A percentile compares a stretch with the other conserved stretches of the same genome.
These are phyloP conservation scores for Stachybotrys echinatus DNA, from an alignment of 2,329 filamentous ascomycete genomes.

Conservation along the genomic window DNA sequence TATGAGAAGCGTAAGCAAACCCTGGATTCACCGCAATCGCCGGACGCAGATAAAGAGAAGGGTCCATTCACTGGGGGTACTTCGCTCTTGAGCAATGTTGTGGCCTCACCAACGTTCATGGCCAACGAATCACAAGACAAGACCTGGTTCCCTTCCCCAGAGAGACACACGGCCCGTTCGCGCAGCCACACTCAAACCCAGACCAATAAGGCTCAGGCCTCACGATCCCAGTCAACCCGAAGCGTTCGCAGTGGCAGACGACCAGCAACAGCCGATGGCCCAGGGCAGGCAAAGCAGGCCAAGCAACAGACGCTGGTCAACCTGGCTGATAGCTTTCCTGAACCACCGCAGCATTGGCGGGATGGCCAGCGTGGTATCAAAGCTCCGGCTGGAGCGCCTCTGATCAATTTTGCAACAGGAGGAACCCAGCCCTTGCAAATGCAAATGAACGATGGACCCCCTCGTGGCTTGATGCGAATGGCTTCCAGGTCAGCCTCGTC, in stretches of 20 bases:
- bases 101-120: constrained; percentile 16
- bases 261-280: constrained; percentile 18
- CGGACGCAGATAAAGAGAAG: constrained; percentile 25
- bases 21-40: constrained; percentile 19
- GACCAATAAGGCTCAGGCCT: background rate
- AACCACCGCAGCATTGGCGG: constrained; percentile 52
- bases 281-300: constrained; percentile 13
- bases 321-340: constrained; percentile 54
- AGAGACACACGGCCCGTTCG: constrained; percentile 30
- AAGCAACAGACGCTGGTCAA: constrained; percentile 61
- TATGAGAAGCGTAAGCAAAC: constrained; percentile 43
- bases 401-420: constrained; percentile 40
- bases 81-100: constrained; percentile 45
- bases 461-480: constrained; percentile 11
- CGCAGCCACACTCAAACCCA: constrained; percentile 12
- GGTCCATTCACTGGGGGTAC: constrained; percentile 50
- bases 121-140: constrained; percentile 13
- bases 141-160: constrained; percentile 31
- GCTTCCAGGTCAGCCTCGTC: background rate
- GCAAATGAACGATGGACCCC: constrained; percentile 5
- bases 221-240: constrained; percentile 12
- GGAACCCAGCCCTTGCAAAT: constrained; percentile 9
- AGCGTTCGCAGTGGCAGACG: constrained; percentile 9
- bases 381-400: constrained; percentile 28
- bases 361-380: constrained; percentile 48